These are phyloP conservation scores for Spinacia oleracea DNA, from an alignment of 179 eudicot species.

Conservation along the genomic window DNA sequence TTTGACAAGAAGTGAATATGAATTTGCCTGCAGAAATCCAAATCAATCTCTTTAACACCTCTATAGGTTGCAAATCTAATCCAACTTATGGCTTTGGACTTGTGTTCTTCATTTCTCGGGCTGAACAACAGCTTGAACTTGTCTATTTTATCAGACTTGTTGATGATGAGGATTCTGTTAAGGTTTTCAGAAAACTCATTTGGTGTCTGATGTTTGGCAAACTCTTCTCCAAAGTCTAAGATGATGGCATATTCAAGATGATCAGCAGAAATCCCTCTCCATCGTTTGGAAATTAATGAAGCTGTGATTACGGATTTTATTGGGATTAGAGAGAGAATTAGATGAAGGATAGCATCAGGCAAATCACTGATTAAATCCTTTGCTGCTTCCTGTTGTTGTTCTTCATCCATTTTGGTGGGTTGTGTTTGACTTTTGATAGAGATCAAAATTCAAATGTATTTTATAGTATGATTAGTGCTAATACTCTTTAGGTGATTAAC, in stretches of 20 bases:
- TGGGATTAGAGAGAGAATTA: constrained; percentile 27
- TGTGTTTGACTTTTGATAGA: constrained; percentile 1
- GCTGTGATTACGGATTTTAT: constrained; percentile 24
- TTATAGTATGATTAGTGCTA: constrained; percentile 14
- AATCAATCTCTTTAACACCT: constrained; percentile 28
- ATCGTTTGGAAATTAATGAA: constrained; percentile 28
- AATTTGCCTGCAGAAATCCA: constrained; percentile 40
- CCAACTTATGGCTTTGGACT: constrained; percentile 28
- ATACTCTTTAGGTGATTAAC: background rate
- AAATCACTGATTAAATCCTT: constrained; percentile 24
- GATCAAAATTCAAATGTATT: background rate
- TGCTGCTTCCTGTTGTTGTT: background rate
- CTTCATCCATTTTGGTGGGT: background rate
- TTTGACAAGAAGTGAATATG: constrained; percentile 31
- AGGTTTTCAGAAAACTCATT: constrained; percentile 21
- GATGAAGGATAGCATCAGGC: constrained; percentile 32
- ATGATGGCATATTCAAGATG: constrained; percentile 26
- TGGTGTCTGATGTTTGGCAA: constrained; percentile 23
- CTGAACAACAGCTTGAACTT: constrained; percentile 35
- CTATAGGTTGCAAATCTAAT: constrained; percentile 26
- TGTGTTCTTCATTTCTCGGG: constrained; percentile 33
- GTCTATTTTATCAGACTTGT: constrained; percentile 25
- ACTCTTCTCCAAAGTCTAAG: constrained; percentile 37
- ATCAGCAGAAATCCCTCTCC: constrained; percentile 24
- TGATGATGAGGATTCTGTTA: constrained; percentile 19